Percentiles rank a stretch among this genome's conserved stretches.
These are phyloP conservation scores for Albugo candida DNA, from an alignment of 352 stramenopile genomes.

Conservation along the genomic window DNA sequence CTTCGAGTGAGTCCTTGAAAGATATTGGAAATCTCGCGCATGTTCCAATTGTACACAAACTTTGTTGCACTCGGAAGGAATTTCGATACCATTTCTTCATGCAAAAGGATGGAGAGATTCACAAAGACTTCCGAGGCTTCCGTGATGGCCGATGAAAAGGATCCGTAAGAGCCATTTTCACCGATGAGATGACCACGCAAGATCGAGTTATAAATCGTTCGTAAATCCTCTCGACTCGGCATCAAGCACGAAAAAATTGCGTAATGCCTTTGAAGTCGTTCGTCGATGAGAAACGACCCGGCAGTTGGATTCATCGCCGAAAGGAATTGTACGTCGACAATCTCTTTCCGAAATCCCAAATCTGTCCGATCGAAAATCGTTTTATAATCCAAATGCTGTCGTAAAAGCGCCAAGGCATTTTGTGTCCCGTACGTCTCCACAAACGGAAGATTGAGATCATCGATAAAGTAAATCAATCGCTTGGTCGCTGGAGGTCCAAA, in stretches of 20 bases:
- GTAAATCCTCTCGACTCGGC: slow-evolving; percentile 86
- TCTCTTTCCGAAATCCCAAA: slow-evolving; percentile 91
- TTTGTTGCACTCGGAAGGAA: slow-evolving; percentile 94
- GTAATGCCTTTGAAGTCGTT: slow-evolving; percentile 91
- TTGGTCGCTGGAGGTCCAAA: slow-evolving; percentile 91
- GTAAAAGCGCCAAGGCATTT: slow-evolving; percentile 88
- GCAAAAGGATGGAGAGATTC: slow-evolving; percentile 78
- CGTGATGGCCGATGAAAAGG: slow-evolving; percentile 35
- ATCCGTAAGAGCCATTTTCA: slow-evolving; percentile 11
- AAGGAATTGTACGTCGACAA: slow-evolving; percentile 92
- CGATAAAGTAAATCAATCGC: slow-evolving; percentile 93
- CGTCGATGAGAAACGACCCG: slow-evolving; percentile 93
- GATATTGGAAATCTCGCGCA: slow-evolving; percentile 91
- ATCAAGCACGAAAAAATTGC: slow-evolving; percentile 91
- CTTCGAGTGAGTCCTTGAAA: slow-evolving; percentile 89
- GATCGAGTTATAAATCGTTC: slow-evolving; percentile 91
- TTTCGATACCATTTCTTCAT: slow-evolving; percentile 84
- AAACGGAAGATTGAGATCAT: slow-evolving; percentile 93
- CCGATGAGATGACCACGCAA: slow-evolving; percentile 86
- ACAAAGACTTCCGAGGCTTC: slow-evolving; percentile 76
- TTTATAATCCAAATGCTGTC: slow-evolving; percentile 92
- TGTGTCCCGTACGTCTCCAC: slow-evolving; percentile 95
- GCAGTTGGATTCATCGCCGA: slow-evolving; percentile 94
- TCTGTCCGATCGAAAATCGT: slow-evolving; percentile 92
- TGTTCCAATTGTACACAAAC: slow-evolving; percentile 99